Evolutionary conservation across 1,139 yeast genomes (phyloP).

Genomic region (Torulaspora pretoriensis): DNA sequence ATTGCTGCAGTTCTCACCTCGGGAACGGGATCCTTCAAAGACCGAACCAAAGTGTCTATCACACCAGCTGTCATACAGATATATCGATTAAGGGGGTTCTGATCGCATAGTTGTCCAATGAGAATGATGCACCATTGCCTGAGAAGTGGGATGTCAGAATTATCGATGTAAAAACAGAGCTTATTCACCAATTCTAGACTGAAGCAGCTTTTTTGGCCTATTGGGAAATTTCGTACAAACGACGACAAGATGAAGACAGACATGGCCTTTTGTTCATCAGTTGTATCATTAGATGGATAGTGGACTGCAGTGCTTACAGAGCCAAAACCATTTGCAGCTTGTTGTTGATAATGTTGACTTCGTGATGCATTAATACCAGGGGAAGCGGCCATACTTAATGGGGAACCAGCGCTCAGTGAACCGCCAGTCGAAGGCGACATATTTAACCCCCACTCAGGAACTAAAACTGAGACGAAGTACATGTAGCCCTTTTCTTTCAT

Average conservation of each 20-base stretch:
- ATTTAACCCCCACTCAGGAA: slow-evolving; percentile 44
- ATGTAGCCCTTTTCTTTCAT: slow-evolving; percentile 88
- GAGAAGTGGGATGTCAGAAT: slow-evolving; percentile 76
- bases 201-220: slow-evolving; percentile 77
- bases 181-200: slow-evolving; percentile 69
- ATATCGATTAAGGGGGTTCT: slow-evolving; percentile 72
- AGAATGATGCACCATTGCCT: slow-evolving; percentile 90
- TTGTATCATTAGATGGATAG: slow-evolving; percentile 37
- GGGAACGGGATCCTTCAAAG: slow-evolving; percentile 85
- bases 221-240: slow-evolving; percentile 73
- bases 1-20: slow-evolving; percentile 88
- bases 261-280: slow-evolving; percentile 90
- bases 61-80: slow-evolving; percentile 65
- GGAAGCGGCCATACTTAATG: slow-evolving; percentile 35
- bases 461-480: slow-evolving; percentile 75
- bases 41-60: slow-evolving; percentile 50
- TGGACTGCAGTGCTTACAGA: slow-evolving; percentile 24
- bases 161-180: slow-evolving; percentile 60
- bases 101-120: slow-evolving; percentile 71
- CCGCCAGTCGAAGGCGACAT: slow-evolving; percentile 34
- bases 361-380: slow-evolving; percentile 20
- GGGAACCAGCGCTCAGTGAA: slow-evolving; percentile 23
- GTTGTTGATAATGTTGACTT: slow-evolving; percentile 23
- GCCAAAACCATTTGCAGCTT: slow-evolving; percentile 12
- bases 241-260: slow-evolving; percentile 85